Base-by-base conservation (phyloP, 441 rosid species). In the Adansonia rubrostipa region DNA sequence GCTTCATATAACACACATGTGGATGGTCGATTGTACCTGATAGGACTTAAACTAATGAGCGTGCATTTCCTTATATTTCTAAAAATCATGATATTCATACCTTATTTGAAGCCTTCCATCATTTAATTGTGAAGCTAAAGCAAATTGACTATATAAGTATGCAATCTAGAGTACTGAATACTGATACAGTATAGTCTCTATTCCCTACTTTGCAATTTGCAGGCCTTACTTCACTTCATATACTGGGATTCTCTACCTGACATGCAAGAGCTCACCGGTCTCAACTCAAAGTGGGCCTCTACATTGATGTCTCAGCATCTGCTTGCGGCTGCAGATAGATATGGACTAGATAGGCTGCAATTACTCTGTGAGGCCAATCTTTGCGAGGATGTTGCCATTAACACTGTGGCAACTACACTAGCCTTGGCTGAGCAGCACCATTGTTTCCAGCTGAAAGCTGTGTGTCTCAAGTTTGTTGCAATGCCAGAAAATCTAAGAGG, bases 341-440 rank as follows among this genome's bases (percentile, higher is more conserved):
- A 93, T 85, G 97, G 89, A 70, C 84, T 93, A 40, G 98, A 93
- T 68, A 87, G 98, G 87, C 95, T 95, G 60, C 85, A 88, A 79
- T 73, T 92, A 79, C 85, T 92, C 2, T 92, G 96, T 63, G 96
- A 93, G 75, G 85, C 88, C 77, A 87, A 87, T 75, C 93, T 95
- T 11, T 92, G 98, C 69, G 92, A 88, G 85, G 92, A 90, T 79
- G 91, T 92, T 76, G 89, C 94, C 75, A 90, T 91, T 73, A 88
- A 93, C 85, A 91, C 95, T 0, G 98, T 92, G 60, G 97, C 98
- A 71, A 95, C 97, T 50, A 93, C 96, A 5, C 85, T 93, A 75
- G 94, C 96, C 28, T 86, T 95, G 82, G 98, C 98, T 15, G 98
- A 95, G 83, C 98, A 92, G 84, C 99, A 95, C 81, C 97, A 92